A percentile compares a stretch with the other conserved stretches of the same genome.
Conservation (phyloP, 805 yeast genomes). For the Kodamaea fukazawae region DNA sequence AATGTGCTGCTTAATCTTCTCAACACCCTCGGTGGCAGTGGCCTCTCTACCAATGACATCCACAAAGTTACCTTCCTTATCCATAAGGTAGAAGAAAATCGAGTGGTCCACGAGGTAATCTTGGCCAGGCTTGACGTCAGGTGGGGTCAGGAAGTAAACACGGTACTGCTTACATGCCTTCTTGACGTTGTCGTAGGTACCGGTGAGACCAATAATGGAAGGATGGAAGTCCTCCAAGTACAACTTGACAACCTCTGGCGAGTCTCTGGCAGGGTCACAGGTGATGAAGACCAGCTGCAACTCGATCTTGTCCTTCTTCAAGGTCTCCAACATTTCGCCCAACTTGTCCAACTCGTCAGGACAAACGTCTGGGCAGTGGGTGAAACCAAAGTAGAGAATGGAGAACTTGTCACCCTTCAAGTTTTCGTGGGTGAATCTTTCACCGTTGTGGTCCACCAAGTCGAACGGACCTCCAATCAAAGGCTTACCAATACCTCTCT, state of each 20-base stretch:
- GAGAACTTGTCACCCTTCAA: slow-evolving; percentile 72
- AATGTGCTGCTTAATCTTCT: slow-evolving; percentile 71
- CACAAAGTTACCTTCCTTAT: slow-evolving; percentile 94
- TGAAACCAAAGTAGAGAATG: slow-evolving; percentile 90
- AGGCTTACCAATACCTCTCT: slow-evolving; percentile 89
- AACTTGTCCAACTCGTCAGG: slow-evolving; percentile 96
- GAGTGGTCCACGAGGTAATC: slow-evolving; percentile 97
- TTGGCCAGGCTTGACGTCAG: slow-evolving; percentile 90
- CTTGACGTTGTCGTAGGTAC: slow-evolving; percentile 82
- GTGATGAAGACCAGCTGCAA: slow-evolving; percentile 89
- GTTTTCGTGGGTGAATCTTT: slow-evolving; percentile 72
- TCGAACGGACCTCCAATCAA: slow-evolving; percentile 88
- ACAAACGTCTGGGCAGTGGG: slow-evolving; percentile 97
- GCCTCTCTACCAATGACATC: slow-evolving; percentile 93
- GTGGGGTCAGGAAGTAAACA: slow-evolving; percentile 97
- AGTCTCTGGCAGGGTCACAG: slow-evolving; percentile 95
- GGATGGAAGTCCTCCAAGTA: slow-evolving; percentile 90
- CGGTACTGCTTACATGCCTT: slow-evolving; percentile 83
- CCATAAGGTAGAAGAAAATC: slow-evolving; percentile 95
- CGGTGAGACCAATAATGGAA: slow-evolving; percentile 85
- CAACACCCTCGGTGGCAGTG: slow-evolving; percentile 73
- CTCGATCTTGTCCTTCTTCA: slow-evolving; percentile 53
- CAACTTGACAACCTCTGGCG: slow-evolving; percentile 78
- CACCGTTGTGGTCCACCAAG: slow-evolving; percentile 67
- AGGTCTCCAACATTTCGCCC: slow-evolving; percentile 63